Conservation (phyloP, 2,329 filamentous ascomycete species). For the Bipolaris gigantea region DNA sequence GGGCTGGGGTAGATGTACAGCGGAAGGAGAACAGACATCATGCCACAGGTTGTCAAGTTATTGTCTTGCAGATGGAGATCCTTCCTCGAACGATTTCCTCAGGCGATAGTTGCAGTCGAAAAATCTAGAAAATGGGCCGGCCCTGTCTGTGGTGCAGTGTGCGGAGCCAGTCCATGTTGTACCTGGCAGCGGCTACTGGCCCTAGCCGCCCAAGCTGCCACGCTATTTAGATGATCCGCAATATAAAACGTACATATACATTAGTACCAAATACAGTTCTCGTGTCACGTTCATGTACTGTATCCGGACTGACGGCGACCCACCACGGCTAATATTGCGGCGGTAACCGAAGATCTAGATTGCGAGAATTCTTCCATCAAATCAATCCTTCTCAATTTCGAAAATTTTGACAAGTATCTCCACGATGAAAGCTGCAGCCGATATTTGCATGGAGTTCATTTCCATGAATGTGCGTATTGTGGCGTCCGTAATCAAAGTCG, state of each 20-base stretch:
- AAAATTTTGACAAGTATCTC: neutral
- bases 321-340: neutral
- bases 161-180: constrained; percentile 3
- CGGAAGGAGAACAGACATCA: constrained; percentile 52
- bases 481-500: neutral
- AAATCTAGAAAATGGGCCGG: neutral
- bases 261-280: neutral
- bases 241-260: constrained; percentile 3
- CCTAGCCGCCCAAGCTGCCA: constrained; percentile 1
- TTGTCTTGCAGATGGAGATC: neutral
- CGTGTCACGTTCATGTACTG: neutral
- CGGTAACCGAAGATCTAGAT: neutral
- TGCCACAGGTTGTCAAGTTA: neutral
- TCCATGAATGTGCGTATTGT: neutral
- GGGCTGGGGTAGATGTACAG: constrained; percentile 55
- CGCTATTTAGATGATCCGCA: constrained; percentile 5
- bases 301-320: neutral
- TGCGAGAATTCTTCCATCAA: constrained; percentile 1
- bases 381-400: neutral
- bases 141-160: neutral
- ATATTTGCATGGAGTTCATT: neutral
- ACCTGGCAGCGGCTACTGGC: constrained; percentile 9
- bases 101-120: neutral
- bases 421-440: neutral
- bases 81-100: neutral